Evolutionary conservation across 1,284 basidiomycete species (phyloP), one percentile per base, ranked within the genome.

Genomic region (Xerocomus amazonicus): DNA sequence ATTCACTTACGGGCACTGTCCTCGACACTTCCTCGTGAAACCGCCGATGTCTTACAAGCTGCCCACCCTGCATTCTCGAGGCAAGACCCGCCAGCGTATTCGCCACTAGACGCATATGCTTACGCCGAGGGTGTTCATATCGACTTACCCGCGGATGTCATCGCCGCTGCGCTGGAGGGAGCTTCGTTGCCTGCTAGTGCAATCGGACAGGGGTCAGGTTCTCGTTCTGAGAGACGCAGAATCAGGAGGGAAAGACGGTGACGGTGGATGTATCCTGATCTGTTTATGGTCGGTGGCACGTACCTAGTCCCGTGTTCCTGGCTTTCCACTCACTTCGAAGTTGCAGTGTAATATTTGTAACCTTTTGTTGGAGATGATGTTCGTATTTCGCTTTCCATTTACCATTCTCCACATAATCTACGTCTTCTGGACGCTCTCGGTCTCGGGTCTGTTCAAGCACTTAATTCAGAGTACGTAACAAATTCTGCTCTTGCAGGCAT

Each of bases 61-160:
- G 38, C 17, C 28, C 56, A 55, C 19, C 51, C 61, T 23, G 56
- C 69, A 13, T 49, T 76, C 33, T 70, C 70, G 43, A 73, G 78
- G 57, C 74, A 80, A 51, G 84, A 85, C 53, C 88, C 88, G 27
- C 88, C 88, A 23, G 86, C 85, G 19, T 91, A 91, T 68, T 90
- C 88, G 8, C 88, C 89, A 16, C 66, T 91, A 58, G 88, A 91
- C 60, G 85, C 89, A 12, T 87, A 76, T 59, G 78, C 81, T 36
- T 90, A 91, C 60, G 75, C 83, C 29, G 88, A 91, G 35, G 88
- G 89, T 34, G 89, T 91, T 26, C 84, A 86, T 50, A 80, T 91
- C 45, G 88, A 91, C 66, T 73, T 91, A 39, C 88, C 88, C 26
- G 87, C 89, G 17, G 89, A 91, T 57, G 79, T 90, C 40, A 90